These are phyloP conservation scores for Protomyces inundatus DNA, from an alignment of 1,139 yeast genomes.

Conservation along the genomic window DNA sequence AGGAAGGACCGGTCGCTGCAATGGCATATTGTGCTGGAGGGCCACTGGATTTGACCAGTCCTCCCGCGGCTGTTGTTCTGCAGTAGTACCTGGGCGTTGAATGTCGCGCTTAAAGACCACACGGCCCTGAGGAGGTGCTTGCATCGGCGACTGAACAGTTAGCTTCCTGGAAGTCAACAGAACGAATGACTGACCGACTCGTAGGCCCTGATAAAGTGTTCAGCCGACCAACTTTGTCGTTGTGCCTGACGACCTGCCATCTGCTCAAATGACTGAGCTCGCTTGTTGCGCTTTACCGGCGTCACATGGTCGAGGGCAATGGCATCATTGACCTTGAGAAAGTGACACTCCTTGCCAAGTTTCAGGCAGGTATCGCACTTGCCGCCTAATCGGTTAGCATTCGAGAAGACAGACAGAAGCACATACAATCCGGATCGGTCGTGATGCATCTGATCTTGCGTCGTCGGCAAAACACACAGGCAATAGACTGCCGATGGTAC, in stretches of 20 bases:
- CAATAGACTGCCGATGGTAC: conserved; percentile 21
- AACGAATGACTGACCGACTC: not conserved
- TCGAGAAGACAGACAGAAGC: not conserved
- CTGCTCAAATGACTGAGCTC: not conserved
- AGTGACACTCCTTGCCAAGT: conserved; percentile 17
- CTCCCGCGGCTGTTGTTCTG: not conserved
- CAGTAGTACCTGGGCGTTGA: not conserved
- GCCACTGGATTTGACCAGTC: not conserved
- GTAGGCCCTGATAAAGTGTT: not conserved
- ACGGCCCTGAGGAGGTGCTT: not conserved
- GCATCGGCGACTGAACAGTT: not conserved
- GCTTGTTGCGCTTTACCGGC: not conserved
- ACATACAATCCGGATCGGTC: conserved; percentile 4
- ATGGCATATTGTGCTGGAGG: not conserved
- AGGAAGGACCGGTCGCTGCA: not conserved
- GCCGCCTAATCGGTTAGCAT: not conserved
- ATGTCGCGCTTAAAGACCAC: not conserved
- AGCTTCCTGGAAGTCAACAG: not conserved
- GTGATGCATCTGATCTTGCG: conserved; percentile 20
- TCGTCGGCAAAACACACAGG: conserved; percentile 21
- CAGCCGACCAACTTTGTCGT: not conserved
- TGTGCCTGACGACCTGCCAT: not conserved
- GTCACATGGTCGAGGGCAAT: not conserved
- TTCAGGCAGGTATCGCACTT: conserved; percentile 20
- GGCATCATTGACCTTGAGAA: conserved; percentile 17